Evolutionary conservation across 805 yeast genomes (phyloP).

Genomic region (Wickerhamiella shivajii): DNA sequence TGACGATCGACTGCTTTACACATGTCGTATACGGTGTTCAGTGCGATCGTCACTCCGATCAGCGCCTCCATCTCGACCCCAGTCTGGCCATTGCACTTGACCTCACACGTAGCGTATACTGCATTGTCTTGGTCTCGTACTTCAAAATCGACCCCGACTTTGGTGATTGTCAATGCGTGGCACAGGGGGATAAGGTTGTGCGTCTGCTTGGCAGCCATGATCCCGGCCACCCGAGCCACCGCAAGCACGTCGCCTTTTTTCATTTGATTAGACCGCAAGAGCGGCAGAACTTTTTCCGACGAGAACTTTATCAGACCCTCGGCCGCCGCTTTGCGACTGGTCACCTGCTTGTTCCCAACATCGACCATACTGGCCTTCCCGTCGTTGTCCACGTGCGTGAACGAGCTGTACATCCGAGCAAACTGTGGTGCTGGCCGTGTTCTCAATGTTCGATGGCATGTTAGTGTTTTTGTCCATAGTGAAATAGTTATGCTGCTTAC

Average conservation of each 20-base stretch:
- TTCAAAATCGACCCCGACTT: conserved; percentile 26
- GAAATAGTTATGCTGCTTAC: too few relatives aligned
- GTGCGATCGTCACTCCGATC: conserved; percentile 31
- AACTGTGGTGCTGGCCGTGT: too few relatives aligned
- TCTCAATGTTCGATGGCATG: too few relatives aligned
- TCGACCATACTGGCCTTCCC: conserved; percentile 39
- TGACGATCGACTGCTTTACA: conserved; percentile 41
- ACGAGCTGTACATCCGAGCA: conserved; percentile 9
- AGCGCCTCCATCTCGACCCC: conserved; percentile 49
- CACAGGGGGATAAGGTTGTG: conserved; percentile 35
- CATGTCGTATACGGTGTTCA: conserved; percentile 42
- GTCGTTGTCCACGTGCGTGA: conserved; percentile 29
- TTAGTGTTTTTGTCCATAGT: too few relatives aligned
- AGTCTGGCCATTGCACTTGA: conserved; percentile 35
- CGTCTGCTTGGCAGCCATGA: conserved; percentile 38
- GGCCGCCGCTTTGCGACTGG: conserved; percentile 33
- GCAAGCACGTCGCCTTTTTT: conserved; percentile 41
- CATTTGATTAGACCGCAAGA: conserved; percentile 27
- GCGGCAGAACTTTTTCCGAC: conserved; percentile 21
- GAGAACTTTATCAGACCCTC: conserved; percentile 31
- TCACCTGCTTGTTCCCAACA: conserved; percentile 27
- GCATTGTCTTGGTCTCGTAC: conserved; percentile 14
- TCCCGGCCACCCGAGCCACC: conserved; percentile 36
- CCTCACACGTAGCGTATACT: conserved; percentile 27
- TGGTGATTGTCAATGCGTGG: conserved; percentile 34